A percentile compares a stretch with the other conserved stretches of the same genome.
Conservation (phyloP, 805 yeast genomes). For the Tetrapisispora namnaoensis region DNA sequence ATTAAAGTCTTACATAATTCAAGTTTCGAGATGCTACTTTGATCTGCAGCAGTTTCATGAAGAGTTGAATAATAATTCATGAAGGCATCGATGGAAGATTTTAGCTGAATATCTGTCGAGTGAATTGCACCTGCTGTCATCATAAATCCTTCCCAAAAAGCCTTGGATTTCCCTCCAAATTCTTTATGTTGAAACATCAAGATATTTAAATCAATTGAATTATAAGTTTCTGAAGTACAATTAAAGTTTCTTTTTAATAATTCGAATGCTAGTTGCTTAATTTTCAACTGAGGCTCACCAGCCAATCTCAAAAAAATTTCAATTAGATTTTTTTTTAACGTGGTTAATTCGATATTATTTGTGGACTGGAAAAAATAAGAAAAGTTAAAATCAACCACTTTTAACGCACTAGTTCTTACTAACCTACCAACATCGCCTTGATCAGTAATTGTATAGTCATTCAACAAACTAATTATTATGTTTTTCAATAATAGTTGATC, state of each 20-base stretch:
- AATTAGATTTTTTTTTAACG: neutral
- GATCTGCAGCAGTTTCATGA: slow-evolving; percentile 5
- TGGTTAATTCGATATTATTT: neutral
- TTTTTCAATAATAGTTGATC: neutral
- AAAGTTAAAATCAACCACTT: slow-evolving; percentile 6
- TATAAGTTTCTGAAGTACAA: neutral
- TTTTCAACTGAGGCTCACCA: slow-evolving; percentile 52
- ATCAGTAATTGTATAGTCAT: slow-evolving; percentile 68
- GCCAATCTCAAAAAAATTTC: slow-evolving; percentile 42
- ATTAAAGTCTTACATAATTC: slow-evolving; percentile 13
- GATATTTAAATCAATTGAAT: slow-evolving; percentile 22
- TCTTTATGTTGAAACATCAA: slow-evolving; percentile 8
- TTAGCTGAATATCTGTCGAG: slow-evolving; percentile 38
- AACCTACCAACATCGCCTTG: slow-evolving; percentile 91
- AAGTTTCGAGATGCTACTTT: neutral
- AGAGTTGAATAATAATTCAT: slow-evolving; percentile 21
- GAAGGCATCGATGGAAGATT: slow-evolving; percentile 34
- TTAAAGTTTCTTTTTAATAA: slow-evolving; percentile 17
- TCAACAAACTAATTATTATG: slow-evolving; percentile 32
- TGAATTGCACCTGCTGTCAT: slow-evolving; percentile 50
- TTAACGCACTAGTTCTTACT: slow-evolving; percentile 42
- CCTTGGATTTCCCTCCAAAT: slow-evolving; percentile 12
- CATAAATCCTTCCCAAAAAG: slow-evolving; percentile 47
- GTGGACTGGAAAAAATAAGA: slow-evolving; percentile 1
- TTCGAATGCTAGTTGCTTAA: slow-evolving; percentile 1